Evolutionary conservation across 208 protist genomes (phyloP).

Genomic region (Crithidia thermophila): DNA sequence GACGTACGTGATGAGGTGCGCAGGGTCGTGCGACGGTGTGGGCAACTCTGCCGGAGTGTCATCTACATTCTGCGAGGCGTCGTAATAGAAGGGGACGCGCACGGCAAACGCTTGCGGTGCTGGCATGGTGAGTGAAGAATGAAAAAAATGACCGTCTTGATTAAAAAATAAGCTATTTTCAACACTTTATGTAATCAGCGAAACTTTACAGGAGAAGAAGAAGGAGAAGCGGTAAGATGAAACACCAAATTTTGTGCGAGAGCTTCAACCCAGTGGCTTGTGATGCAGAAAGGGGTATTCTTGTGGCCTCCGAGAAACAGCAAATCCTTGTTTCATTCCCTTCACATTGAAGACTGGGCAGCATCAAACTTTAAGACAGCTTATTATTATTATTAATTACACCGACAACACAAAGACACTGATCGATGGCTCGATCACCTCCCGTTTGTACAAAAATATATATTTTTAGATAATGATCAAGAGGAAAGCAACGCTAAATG

Average conservation of each 20-base stretch:
- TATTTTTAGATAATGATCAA: too few relatives aligned
- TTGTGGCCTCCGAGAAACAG: too few relatives aligned
- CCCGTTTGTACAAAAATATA: too few relatives aligned
- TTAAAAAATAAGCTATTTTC: background rate
- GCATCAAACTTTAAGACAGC: too few relatives aligned
- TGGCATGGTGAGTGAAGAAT: constrained; percentile 27
- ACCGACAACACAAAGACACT: too few relatives aligned
- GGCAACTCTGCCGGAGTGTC: background rate
- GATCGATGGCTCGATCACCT: too few relatives aligned
- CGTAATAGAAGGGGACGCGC: constrained; percentile 39
- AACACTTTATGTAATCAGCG: background rate
- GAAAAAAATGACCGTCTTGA: background rate
- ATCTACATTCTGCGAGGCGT: background rate
- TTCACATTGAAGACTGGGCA: too few relatives aligned
- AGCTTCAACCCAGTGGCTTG: too few relatives aligned
- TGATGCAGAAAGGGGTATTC: too few relatives aligned
- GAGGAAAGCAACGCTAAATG: too few relatives aligned
- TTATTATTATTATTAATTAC: too few relatives aligned
- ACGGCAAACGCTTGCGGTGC: constrained; percentile 28
- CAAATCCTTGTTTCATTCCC: too few relatives aligned
- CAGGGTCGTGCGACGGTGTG: background rate
- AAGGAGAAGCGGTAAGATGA: background rate
- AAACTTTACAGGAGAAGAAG: background rate
- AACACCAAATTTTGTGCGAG: background rate
- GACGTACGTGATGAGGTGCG: constrained; percentile 41